A percentile compares a stretch with the other conserved stretches of the same genome.
These are phyloP conservation scores for Sclerotinia sclerotiorum DNA, from an alignment of 2,329 filamentous ascomycete species.

Conservation along the genomic window DNA sequence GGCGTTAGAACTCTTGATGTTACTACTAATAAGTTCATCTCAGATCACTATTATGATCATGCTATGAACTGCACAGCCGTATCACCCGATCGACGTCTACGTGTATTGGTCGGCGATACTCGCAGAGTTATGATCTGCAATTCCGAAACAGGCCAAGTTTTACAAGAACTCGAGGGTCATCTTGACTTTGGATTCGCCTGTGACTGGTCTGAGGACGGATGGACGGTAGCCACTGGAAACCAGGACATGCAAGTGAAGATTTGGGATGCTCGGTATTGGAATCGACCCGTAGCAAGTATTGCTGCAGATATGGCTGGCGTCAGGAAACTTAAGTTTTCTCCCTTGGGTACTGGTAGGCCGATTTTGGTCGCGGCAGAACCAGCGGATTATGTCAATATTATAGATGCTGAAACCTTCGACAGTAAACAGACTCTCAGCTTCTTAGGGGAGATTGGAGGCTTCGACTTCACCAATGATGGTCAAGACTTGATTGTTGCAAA, in stretches of 20 bases:
- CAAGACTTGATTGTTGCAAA: conserved; percentile 68
- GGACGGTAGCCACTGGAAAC: conserved; percentile 72
- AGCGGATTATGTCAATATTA: conserved; percentile 69
- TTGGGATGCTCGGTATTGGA: conserved; percentile 74
- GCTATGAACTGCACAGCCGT: conserved; percentile 72
- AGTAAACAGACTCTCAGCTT: conserved; percentile 70
- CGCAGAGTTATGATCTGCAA: conserved; percentile 65
- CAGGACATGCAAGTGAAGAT: conserved; percentile 73
- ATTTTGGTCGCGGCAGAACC: conserved; percentile 73
- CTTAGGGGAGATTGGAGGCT: conserved; percentile 72
- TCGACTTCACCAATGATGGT: conserved; percentile 66
- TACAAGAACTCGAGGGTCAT: conserved; percentile 62
- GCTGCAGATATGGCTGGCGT: conserved; percentile 67
- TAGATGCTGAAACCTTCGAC: conserved; percentile 64
- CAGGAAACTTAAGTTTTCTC: conserved; percentile 70
- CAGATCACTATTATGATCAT: conserved; percentile 55
- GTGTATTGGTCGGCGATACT: conserved; percentile 71
- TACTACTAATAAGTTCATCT: conserved; percentile 57
- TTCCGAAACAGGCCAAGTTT: conserved; percentile 61
- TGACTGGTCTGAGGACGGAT: conserved; percentile 76
- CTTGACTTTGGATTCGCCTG: conserved; percentile 73
- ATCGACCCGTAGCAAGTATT: conserved; percentile 54
- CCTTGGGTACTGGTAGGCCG: conserved; percentile 63
- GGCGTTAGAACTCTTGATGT: conserved; percentile 60
- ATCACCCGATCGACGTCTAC: conserved; percentile 69